Percentiles rank a stretch among this genome's conserved stretches.
phyloP scores from a whole-genome alignment of 108 stramenopile genomes.

The Halocafeteria seosinensis region DNA sequence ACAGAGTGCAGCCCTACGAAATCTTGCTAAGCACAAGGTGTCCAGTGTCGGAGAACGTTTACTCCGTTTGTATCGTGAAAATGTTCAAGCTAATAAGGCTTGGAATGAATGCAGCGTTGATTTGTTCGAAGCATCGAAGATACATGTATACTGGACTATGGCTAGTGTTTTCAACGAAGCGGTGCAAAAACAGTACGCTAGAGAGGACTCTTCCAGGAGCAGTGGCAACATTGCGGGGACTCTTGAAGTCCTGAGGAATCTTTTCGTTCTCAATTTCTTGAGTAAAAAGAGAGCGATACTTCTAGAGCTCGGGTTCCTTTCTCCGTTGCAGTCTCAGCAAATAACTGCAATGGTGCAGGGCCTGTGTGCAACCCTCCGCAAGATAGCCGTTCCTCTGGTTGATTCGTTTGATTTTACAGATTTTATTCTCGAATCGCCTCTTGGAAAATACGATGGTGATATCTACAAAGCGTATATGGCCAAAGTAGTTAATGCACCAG shows the following conservation, averaged over 20 bases:
- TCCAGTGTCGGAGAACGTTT: too few species aligned
- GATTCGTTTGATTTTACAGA: constrained; percentile 71
- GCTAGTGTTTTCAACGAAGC: background rate
- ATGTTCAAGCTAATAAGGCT: background rate
- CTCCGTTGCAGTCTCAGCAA: background rate
- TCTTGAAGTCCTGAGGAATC: background rate
- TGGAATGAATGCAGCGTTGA: background rate
- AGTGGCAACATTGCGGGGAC: background rate
- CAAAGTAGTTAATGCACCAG: background rate
- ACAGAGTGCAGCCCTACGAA: background rate
- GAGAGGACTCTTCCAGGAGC: background rate
- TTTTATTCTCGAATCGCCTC: constrained; percentile 58
- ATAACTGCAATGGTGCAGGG: background rate
- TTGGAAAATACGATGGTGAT: constrained; percentile 67
- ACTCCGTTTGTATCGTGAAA: too few species aligned
- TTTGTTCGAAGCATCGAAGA: background rate
- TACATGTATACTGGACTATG: background rate
- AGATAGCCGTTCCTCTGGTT: constrained; percentile 62
- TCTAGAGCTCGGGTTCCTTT: background rate
- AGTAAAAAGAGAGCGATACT: background rate
- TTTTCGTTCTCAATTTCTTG: background rate
- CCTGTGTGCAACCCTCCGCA: constrained; percentile 34
- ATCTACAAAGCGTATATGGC: constrained; percentile 50
- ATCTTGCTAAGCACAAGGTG: background rate
- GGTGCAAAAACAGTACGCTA: background rate